Evolutionary conservation across 2,329 filamentous ascomycete genomes (phyloP), one percentile per base, ranked within the genome.

Genomic region (Ophiostoma sp.): DNA sequence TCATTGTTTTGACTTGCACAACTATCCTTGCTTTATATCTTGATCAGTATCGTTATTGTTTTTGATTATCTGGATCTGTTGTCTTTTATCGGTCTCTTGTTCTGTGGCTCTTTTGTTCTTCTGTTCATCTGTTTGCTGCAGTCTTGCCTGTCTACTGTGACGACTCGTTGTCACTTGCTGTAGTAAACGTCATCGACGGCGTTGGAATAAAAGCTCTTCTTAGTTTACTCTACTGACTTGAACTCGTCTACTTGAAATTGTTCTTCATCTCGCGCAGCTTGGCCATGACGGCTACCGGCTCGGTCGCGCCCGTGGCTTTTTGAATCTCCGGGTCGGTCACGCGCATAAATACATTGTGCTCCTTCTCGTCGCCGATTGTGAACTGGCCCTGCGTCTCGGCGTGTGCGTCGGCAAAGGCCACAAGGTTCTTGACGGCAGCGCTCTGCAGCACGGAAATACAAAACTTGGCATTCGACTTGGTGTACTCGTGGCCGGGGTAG

Each of bases 341-440:
- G 74, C 91, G 87, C 95, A 99, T 98, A 77, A 99, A 99, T 1
- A 97, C 92, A 76, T 99, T 99, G 79, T 98, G 93, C 81, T 91
- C 82, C 89, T 98, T 98, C 81, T 99, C 95, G 77, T 99, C 93
- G 0, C 90, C 94, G 79, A 99, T 98, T 0, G 94, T 99, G 76
- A 97, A 98, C 77, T 93, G 92, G 66, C 95, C 95, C 79, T 97
- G 94, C 1, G 95, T 98, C 81, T 97, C 87, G 80, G 89, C 83
- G 79, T 97, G 94, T 72, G 86, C 84, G 69, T 91, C 87, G 1
- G 92, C 91, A 78, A 93, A 97, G 0, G 85, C 83, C 74, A 91
- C 83, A 41, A 99, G 84, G 75, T 89, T 90, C 83, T 91, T 89
- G 73, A 97, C 87, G 0, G 91, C 84, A 67, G 91, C 67, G 60